Conservation (phyloP, 306 rosid species). For the Acmispon strigosus region DNA sequence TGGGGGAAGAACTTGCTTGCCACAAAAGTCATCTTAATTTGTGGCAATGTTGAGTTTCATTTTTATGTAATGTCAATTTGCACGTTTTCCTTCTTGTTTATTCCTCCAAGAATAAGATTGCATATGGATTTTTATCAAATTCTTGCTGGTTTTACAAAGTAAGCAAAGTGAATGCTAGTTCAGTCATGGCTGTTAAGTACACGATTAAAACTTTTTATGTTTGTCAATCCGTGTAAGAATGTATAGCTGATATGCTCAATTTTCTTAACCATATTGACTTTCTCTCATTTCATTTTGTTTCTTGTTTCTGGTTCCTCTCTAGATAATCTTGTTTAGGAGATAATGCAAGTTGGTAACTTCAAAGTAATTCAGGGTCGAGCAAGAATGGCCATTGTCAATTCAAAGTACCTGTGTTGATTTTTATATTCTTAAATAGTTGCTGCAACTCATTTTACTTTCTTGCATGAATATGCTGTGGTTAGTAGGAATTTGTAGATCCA, state of each 20-base stretch:
- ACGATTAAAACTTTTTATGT: neutral
- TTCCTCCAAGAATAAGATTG: conserved; percentile 25
- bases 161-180: neutral
- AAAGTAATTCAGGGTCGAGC: neutral
- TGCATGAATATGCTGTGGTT: neutral
- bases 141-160: conserved; percentile 15
- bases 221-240: conserved; percentile 4
- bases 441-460: neutral
- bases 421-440: neutral
- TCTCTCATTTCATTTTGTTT: neutral
- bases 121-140: conserved; percentile 4
- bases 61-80: neutral
- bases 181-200: conserved; percentile 28
- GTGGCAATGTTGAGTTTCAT: neutral
- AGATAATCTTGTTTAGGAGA: neutral
- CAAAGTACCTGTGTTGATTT: neutral
- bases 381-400: neutral
- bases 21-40: conserved; percentile 7
- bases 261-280: conserved; percentile 27
- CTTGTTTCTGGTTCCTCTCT: neutral
- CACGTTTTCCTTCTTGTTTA: neutral
- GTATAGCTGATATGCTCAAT: neutral
- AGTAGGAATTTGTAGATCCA: neutral
- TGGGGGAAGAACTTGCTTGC: neutral
- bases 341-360: neutral